These are phyloP conservation scores for Curvularia verruculosa DNA, from an alignment of 2,329 filamentous ascomycete genomes.

Conservation along the genomic window DNA sequence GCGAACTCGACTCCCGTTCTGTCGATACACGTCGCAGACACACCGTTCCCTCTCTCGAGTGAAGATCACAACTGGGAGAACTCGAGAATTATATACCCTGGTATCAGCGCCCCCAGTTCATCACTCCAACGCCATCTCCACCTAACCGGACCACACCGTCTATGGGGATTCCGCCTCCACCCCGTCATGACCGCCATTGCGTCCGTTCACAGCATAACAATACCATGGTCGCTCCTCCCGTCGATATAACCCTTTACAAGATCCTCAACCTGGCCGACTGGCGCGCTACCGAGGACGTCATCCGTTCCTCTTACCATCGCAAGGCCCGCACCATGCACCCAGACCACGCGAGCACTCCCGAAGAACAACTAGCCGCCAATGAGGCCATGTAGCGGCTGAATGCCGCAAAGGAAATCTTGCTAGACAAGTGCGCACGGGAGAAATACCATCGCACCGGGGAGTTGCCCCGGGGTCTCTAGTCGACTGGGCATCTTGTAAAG, in stretches of 20 bases:
- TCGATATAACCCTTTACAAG: conserved; percentile 25
- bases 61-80: conserved; percentile 26
- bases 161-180: conserved; percentile 1
- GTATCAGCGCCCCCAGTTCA: too few species aligned
- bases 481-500: too few species aligned
- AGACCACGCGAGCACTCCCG: conserved; percentile 20
- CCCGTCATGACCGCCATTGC: not conserved
- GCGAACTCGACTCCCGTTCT: conserved; percentile 19
- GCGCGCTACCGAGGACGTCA: conserved; percentile 16
- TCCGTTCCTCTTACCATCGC: conserved; percentile 26
- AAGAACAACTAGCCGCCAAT: conserved; percentile 22
- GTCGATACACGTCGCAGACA: conserved; percentile 16
- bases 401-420: conserved; percentile 32
- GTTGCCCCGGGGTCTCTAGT: conserved; percentile 19
- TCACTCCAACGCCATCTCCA: not conserved
- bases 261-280: conserved; percentile 23
- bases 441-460: conserved; percentile 20
- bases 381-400: conserved; percentile 34
- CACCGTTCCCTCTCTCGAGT: conserved; percentile 17
- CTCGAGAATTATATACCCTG: conserved; percentile 25
- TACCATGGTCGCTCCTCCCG: conserved; percentile 6
- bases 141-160: conserved; percentile 4
- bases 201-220: conserved; percentile 1
- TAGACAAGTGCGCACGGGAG: conserved; percentile 15
- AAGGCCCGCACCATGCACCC: conserved; percentile 29